Evolutionary conservation across 768 basidiomycete genomes (phyloP), one percentile per base, ranked within the genome.

Genomic region (Kwoniella mangroviensis): DNA sequence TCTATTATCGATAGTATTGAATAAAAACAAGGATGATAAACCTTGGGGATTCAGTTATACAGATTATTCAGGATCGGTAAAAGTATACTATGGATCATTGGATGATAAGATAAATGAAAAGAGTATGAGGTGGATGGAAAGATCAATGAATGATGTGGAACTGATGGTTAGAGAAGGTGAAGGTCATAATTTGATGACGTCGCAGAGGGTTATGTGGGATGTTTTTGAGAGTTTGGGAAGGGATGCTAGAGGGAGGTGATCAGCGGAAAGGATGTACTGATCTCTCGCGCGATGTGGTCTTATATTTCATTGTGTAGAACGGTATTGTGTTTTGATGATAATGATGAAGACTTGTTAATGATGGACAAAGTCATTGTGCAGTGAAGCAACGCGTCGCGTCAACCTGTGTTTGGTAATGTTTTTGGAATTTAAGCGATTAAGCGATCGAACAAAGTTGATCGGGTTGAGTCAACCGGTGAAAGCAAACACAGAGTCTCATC

Each of bases 81-180:
- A 88, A 53, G 89, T 99, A 51, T 98, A 93, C 93, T 94, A 94
- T 73, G 96, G 96, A 2, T 92, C 94, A 75, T 88, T 87, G 73
- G 96, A 99, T 82, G 96, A 98, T 83, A 91, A 90, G 84, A 96
- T 99, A 70, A 90, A 91, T 42, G 91, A 96, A 81, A 90, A 91
- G 75, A 92, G 93, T 55, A 90, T 98, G 51, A 84, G 91, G 75
- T 96, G 93, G 93, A 65, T 84, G 66, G 92, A 94, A 83, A 88
- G 88, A 71, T 88, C 87, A 43, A 92, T 94, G 91, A 87, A 89
- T 54, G 85, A 86, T 67, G 96, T 94, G 80, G 85, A 86, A 54
- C 89, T 99, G 45, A 88, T 90, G 77, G 89, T 97, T 52, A 89
- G 95, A 63, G 89, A 88, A 76, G 92, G 92, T 45, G 95, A 92